Evolutionary conservation across 345 rosid species (phyloP), one percentile per base, ranked within the genome.

Genomic region (Pistacia vera): DNA sequence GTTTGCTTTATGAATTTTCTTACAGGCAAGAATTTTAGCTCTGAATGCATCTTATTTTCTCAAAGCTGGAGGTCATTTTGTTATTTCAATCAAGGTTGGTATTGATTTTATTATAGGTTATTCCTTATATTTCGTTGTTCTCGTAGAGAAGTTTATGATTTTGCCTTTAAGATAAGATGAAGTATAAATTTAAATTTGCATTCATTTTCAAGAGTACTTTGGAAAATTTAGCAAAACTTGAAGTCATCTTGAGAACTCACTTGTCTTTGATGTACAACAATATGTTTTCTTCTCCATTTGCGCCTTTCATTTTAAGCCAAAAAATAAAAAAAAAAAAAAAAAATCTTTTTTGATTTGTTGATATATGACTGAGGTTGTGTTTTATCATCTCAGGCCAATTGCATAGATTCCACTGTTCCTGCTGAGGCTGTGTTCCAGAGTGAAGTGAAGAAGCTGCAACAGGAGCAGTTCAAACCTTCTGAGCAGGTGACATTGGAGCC

Each of bases 401-500:
- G 98, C 83, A 91, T 96, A 7, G 98, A 93, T 78, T 93, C 97
- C 4, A 96, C 98, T 0, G 95, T 90, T 5, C 90, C 95, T 14
- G 98, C 98, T 0, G 97, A 93, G 83, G 90, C 88, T 5, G 98
- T 92, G 48, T 95, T 95, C 74, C 90, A 88, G 54, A 88, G 84
- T 10, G 99, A 96, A 83, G 99, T 93, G 68, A 93, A 89, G 88
- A 92, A 91, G 88, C 81, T 96, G 81, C 88, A 85, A 70, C 91
- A 80, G 66, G 98, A 93, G 58, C 97, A 96, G 76, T 92, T 96
- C 89, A 96, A 81, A 77, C 99, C 99, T 13, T 77, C 80, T 0
- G 98, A 96, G 63, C 98, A 96, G 77, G 98, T 96, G 5, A 96
- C 97, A 22, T 91, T 92, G 0, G 99, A 93, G 88, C 98, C 98